These are phyloP conservation scores for Cucurbita argyrosperma DNA, from an alignment of 306 rosid genomes.

Conservation along the genomic window DNA sequence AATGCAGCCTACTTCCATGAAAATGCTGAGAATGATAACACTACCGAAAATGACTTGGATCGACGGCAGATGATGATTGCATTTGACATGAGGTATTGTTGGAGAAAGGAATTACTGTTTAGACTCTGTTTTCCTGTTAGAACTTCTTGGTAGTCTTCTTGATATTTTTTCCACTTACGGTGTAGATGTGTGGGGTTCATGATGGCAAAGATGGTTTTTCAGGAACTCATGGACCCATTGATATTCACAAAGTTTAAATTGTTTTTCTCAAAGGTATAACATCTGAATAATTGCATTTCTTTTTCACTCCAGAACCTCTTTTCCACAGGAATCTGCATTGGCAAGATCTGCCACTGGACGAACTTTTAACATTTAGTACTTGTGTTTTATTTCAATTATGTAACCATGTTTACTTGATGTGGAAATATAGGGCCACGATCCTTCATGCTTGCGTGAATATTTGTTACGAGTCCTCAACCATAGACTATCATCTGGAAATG, in stretches of 20 bases:
- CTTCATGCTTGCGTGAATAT: constrained; percentile 83
- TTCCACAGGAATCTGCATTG: neutral
- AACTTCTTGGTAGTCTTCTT: constrained; percentile 9
- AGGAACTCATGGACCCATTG: constrained; percentile 88
- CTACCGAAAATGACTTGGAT: constrained; percentile 46
- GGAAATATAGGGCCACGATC: constrained; percentile 74
- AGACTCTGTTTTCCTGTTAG: neutral
- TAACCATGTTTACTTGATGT: constrained; percentile 12
- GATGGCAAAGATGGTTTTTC: constrained; percentile 87
- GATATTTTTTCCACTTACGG: constrained; percentile 18
- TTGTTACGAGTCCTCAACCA: constrained; percentile 49
- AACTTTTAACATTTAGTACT: neutral
- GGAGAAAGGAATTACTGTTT: neutral
- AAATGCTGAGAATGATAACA: constrained; percentile 32
- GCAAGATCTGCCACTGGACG: neutral
- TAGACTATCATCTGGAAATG: constrained; percentile 55
- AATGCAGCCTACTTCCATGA: constrained; percentile 77
- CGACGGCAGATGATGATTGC: constrained; percentile 98
- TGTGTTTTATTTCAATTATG: neutral
- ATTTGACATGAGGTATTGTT: constrained; percentile 87
- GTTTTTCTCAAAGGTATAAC: constrained; percentile 67
- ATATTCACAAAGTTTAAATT: constrained; percentile 60
- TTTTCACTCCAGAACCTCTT: neutral
- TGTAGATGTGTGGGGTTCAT: constrained; percentile 82
- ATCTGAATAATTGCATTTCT: constrained; percentile 5